Percentiles rank a stretch among this genome's conserved stretches.
phyloP scores from a whole-genome alignment of 371 early-diverging fungal species.

The Mucor irregularis region DNA sequence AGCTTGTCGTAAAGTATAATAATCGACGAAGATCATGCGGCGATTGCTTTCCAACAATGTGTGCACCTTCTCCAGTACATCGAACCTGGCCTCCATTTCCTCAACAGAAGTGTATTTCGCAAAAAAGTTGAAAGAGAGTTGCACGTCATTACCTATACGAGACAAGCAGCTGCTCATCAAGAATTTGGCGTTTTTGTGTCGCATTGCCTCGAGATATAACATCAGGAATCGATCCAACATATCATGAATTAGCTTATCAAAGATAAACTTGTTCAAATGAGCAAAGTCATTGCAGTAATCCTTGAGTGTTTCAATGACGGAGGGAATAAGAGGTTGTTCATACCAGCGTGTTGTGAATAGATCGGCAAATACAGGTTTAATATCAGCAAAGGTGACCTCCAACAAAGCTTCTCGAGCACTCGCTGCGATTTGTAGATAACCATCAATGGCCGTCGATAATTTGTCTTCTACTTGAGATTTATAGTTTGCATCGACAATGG shows the following conservation, averaged over 20 bases:
- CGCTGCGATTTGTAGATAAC: conserved; percentile 81
- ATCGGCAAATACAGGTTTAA: conserved; percentile 69
- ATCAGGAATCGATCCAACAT: conserved; percentile 83
- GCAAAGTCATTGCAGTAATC: conserved; percentile 89
- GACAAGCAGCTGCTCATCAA: conserved; percentile 59
- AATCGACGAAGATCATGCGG: conserved; percentile 74
- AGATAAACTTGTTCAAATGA: conserved; percentile 84
- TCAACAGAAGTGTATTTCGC: conserved; percentile 59
- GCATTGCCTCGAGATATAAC: conserved; percentile 80
- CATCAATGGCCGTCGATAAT: conserved; percentile 70
- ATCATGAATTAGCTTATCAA: conserved; percentile 80
- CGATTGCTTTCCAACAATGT: conserved; percentile 64
- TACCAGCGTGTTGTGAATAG: conserved; percentile 90
- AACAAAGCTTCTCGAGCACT: conserved; percentile 70
- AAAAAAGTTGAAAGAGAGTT: conserved; percentile 67
- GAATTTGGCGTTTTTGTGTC: conserved; percentile 78
- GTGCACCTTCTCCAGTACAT: conserved; percentile 76
- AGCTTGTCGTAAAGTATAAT: conserved; percentile 71
- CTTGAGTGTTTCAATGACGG: conserved; percentile 84
- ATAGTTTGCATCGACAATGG: conserved; percentile 68
- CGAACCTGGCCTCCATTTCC: conserved; percentile 69
- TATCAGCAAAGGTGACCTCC: conserved; percentile 83
- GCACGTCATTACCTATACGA: conserved; percentile 69
- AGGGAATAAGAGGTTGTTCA: conserved; percentile 76
- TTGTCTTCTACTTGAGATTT: conserved; percentile 61